Percentiles rank a stretch among this genome's conserved stretches.
Evolutionary conservation across 1,139 yeast species (phyloP).

Genomic region (Scheffersomyces quercinus): DNA sequence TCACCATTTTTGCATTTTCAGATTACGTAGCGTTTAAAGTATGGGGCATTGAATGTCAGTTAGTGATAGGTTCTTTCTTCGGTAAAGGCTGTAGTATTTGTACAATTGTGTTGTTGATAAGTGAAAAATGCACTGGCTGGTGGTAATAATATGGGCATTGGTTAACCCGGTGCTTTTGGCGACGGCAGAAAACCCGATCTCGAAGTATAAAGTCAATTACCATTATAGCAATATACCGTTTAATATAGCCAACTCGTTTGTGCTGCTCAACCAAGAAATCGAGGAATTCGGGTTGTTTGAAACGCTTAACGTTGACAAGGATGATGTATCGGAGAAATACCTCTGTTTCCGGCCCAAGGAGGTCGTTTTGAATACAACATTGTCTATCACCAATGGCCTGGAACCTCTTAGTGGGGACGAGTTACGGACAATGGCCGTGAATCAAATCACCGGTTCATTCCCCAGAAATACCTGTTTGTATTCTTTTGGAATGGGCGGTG

Average conservation of each 20-base stretch:
- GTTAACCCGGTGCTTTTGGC: too few species aligned
- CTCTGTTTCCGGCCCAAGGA: conserved; percentile 8
- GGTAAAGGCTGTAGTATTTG: background rate
- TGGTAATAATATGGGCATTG: background rate
- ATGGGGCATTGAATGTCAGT: background rate
- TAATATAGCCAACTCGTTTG: conserved; percentile 7
- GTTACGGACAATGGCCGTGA: conserved; percentile 3
- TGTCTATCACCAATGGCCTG: too few species aligned
- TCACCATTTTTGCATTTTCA: too few species aligned
- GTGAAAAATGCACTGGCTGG: background rate
- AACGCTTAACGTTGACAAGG: conserved; percentile 8
- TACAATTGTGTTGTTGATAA: background rate
- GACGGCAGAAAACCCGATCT: too few species aligned
- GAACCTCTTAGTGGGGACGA: too few species aligned
- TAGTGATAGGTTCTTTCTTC: background rate
- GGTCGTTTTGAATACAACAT: too few species aligned
- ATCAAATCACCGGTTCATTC: conserved; percentile 21
- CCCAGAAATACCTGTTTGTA: conserved; percentile 29
- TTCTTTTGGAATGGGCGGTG: conserved; percentile 38
- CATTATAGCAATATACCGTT: conserved; percentile 9
- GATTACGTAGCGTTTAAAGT: background rate
- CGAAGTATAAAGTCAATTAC: conserved; percentile 11
- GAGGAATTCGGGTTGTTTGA: conserved; percentile 9
- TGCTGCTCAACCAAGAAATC: conserved; percentile 1
- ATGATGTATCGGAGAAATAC: conserved; percentile 5